Percentiles rank a stretch among this genome's conserved stretches.
phyloP scores from a whole-genome alignment of 140 eudicot genomes.

The Bidens hawaiensis region DNA sequence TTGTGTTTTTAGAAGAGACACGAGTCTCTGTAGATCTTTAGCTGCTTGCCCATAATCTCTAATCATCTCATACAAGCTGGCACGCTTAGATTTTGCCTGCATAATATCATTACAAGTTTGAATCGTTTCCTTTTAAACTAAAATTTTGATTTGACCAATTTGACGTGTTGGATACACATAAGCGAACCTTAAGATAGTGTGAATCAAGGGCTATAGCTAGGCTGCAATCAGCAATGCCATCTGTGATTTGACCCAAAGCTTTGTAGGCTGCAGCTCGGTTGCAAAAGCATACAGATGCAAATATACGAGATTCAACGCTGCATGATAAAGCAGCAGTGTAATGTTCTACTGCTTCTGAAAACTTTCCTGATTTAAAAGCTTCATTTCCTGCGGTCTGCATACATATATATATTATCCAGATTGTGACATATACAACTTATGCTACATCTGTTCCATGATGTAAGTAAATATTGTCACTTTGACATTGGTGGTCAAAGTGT shows the following conservation, averaged over 20 bases:
- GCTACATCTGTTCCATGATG: not conserved
- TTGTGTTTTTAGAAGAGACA: constrained; percentile 49
- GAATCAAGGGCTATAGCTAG: constrained; percentile 91
- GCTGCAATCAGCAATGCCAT: constrained; percentile 96
- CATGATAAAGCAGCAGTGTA: constrained; percentile 81
- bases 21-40: constrained; percentile 57
- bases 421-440: not conserved
- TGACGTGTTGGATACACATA: not conserved
- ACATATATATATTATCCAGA: constrained; percentile 2
- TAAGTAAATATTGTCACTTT: not conserved
- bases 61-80: constrained; percentile 77
- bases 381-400: constrained; percentile 90
- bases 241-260: constrained; percentile 68
- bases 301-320: constrained; percentile 76
- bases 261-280: constrained; percentile 94
- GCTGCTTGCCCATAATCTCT: constrained; percentile 83
- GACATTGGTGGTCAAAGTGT: not conserved
- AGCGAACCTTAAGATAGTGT: constrained; percentile 65
- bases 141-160: constrained; percentile 10
- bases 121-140: too few species aligned
- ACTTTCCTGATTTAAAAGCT: constrained; percentile 81
- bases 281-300: constrained; percentile 82
- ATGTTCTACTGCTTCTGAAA: constrained; percentile 82
- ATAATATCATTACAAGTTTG: not conserved
- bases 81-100: constrained; percentile 85